Evolutionary conservation across 352 stramenopile species (phyloP).

Genomic region (Detonula confervacea): DNA sequence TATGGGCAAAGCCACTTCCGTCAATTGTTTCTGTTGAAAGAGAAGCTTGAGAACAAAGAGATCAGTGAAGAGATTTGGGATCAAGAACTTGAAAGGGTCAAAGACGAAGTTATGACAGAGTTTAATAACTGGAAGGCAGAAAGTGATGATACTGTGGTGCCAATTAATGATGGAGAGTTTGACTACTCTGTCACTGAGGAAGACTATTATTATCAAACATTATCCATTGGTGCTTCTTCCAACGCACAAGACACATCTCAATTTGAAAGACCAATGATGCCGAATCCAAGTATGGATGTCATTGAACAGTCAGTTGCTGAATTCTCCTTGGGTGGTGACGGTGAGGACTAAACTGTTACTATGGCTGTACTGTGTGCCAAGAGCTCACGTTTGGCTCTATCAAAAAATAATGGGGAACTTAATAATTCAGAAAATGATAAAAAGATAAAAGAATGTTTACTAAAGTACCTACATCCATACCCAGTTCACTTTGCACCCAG

Average conservation of each 20-base stretch:
- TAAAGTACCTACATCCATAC: too few species aligned
- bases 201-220: conserved; percentile 50
- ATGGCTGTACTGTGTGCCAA: neutral
- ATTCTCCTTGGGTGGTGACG: conserved; percentile 43
- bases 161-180: conserved; percentile 40
- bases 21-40: conserved; percentile 50
- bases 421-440: conserved; percentile 7
- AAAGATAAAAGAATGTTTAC: too few species aligned
- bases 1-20: conserved; percentile 70
- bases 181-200: conserved; percentile 56
- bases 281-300: conserved; percentile 36
- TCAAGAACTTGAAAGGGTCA: conserved; percentile 56
- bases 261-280: conserved; percentile 35
- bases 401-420: conserved; percentile 11
- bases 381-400: conserved; percentile 1
- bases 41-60: conserved; percentile 57
- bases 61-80: conserved; percentile 56
- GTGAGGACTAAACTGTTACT: neutral
- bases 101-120: conserved; percentile 50
- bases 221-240: conserved; percentile 41
- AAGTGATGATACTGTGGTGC: conserved; percentile 1
- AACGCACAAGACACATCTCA: conserved; percentile 29
- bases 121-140: conserved; percentile 56
- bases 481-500: too few species aligned
- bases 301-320: conserved; percentile 47